These are phyloP conservation scores for Magnaporthiopsis rhizophila DNA, from an alignment of 2,329 filamentous ascomycete genomes.

Conservation along the genomic window DNA sequence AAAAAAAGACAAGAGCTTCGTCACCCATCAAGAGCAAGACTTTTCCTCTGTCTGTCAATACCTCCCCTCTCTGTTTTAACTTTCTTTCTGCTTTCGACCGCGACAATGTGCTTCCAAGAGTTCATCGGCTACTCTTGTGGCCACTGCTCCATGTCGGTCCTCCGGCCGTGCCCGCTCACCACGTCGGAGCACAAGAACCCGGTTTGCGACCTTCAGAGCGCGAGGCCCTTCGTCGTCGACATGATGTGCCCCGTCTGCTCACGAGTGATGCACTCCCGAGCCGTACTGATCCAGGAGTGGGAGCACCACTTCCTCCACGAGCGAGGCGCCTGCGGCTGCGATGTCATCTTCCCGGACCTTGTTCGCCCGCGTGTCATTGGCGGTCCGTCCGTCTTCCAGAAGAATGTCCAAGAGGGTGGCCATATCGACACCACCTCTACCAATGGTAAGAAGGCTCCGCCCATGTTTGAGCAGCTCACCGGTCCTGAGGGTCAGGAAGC, in stretches of 20 bases:
- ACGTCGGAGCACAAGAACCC: conserved; percentile 28
- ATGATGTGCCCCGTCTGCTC: conserved; percentile 31
- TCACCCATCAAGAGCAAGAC: background rate
- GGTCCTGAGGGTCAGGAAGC: conserved; percentile 11
- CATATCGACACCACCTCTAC: background rate
- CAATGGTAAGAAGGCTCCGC: conserved; percentile 7
- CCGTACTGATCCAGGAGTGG: conserved; percentile 29
- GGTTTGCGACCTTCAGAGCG: conserved; percentile 22
- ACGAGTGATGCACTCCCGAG: conserved; percentile 29
- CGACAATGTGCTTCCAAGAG: conserved; percentile 38
- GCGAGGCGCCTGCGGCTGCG: conserved; percentile 32
- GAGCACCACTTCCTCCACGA: conserved; percentile 38
- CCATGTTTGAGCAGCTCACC: conserved; percentile 13
- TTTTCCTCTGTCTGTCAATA: background rate
- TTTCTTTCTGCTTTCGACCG: background rate
- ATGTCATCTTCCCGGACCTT: conserved; percentile 27
- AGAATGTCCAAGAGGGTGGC: background rate
- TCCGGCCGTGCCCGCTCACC: conserved; percentile 35
- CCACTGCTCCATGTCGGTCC: conserved; percentile 31
- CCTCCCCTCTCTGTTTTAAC: background rate
- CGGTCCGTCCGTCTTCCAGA: background rate
- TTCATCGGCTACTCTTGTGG: conserved; percentile 39
- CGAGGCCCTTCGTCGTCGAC: conserved; percentile 21
- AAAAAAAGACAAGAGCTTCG: background rate
- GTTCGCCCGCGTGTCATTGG: conserved; percentile 24